Evolutionary conservation across 106 monocot species (phyloP).

Genomic region (Dendrobium huoshanense): DNA sequence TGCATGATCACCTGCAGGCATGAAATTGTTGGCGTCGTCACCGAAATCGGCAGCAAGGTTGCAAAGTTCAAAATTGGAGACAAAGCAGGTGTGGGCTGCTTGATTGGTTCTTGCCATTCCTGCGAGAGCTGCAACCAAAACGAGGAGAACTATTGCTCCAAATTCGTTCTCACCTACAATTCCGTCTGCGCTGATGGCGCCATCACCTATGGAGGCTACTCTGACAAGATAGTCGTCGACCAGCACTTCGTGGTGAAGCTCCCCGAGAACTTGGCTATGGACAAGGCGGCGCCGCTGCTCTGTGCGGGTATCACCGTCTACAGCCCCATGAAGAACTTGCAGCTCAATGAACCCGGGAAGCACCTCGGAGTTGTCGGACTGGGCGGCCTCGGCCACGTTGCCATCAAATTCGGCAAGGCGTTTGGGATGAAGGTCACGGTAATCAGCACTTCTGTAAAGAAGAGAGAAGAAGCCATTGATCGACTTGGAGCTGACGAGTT

Average conservation of each 20-base stretch:
- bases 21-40: slow-evolving; percentile 60
- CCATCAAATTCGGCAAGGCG: slow-evolving; percentile 75
- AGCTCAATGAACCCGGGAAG: slow-evolving; percentile 43
- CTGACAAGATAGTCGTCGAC: slow-evolving; percentile 46
- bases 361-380: slow-evolving; percentile 72
- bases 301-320: slow-evolving; percentile 82
- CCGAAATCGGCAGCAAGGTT: slow-evolving; percentile 50
- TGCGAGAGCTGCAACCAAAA: slow-evolving; percentile 40
- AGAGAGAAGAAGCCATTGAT: slow-evolving; percentile 57
- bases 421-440: slow-evolving; percentile 78
- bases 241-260: slow-evolving; percentile 44
- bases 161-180: slow-evolving; percentile 30
- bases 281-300: slow-evolving; percentile 60
- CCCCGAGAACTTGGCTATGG: slow-evolving; percentile 55
- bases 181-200: slow-evolving; percentile 33
- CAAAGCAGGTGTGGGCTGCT: slow-evolving; percentile 58
- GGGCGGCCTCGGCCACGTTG: slow-evolving; percentile 76
- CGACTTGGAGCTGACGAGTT: slow-evolving; percentile 58
- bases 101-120: slow-evolving; percentile 50
- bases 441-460: slow-evolving; percentile 50
- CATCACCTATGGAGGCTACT: slow-evolving; percentile 53
- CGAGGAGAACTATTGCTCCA: slow-evolving; percentile 59
- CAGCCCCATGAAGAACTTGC: slow-evolving; percentile 58
- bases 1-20: slow-evolving; percentile 36
- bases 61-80: slow-evolving; percentile 61